phyloP scores from a whole-genome alignment of 371 early-diverging fungal genomes.

The Mucor ambiguus region DNA sequence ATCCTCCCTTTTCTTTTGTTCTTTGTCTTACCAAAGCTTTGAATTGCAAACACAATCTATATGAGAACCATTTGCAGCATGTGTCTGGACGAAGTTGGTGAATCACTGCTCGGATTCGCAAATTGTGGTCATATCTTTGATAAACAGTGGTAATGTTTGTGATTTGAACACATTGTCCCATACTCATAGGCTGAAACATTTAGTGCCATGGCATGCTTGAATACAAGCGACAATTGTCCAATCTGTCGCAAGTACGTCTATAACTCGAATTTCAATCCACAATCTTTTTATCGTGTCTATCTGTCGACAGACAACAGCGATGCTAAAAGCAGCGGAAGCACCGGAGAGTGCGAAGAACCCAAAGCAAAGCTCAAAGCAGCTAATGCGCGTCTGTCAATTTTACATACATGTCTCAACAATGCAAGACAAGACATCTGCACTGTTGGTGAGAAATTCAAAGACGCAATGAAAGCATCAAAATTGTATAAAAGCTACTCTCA shows the following conservation, averaged over 20 bases:
- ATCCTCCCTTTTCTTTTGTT: too few species aligned
- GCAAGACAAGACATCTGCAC: not conserved
- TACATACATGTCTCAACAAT: not conserved
- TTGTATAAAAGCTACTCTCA: not conserved
- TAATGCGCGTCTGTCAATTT: not conserved
- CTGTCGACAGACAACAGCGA: not conserved
- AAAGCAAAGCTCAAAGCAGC: not conserved
- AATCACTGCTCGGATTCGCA: not conserved
- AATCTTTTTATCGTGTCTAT: not conserved
- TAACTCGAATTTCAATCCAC: not conserved
- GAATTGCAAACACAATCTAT: too few species aligned
- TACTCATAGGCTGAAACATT: not conserved
- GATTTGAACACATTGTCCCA: not conserved
- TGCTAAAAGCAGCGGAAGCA: not conserved
- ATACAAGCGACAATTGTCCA: not conserved
- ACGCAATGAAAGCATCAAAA: not conserved
- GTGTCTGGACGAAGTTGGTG: not conserved
- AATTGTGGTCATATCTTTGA: not conserved
- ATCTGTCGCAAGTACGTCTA: not conserved
- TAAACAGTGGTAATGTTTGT: not conserved
- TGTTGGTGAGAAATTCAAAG: not conserved
- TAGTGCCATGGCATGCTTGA: not conserved
- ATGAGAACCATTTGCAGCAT: not conserved
- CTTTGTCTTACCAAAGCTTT: too few species aligned
- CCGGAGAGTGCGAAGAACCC: not conserved